These are phyloP conservation scores for Plantago lanceolata DNA, from an alignment of 305 asterid species.

Conservation along the genomic window DNA sequence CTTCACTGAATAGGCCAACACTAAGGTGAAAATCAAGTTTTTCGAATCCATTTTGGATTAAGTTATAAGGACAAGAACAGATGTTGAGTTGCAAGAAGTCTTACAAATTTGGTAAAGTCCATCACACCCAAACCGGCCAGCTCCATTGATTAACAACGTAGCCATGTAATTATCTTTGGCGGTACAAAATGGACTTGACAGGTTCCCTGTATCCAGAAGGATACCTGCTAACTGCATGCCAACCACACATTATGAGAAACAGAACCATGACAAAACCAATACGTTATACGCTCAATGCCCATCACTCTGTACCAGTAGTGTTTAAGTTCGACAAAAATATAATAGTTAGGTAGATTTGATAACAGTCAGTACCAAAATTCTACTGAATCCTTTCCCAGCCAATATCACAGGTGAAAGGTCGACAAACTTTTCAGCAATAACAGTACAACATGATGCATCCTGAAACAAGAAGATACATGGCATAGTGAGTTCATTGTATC, in stretches of 20 bases:
- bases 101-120: conserved; percentile 73
- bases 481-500: background rate
- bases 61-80: background rate
- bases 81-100: conserved; percentile 18
- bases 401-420: conserved; percentile 57
- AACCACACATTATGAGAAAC: conserved; percentile 5
- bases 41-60: conserved; percentile 6
- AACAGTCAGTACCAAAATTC: conserved; percentile 57
- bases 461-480: conserved; percentile 28
- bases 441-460: conserved; percentile 73
- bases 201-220: conserved; percentile 68
- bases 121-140: conserved; percentile 73
- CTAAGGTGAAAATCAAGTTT: background rate
- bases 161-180: conserved; percentile 74
- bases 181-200: conserved; percentile 45
- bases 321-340: conserved; percentile 1
- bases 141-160: conserved; percentile 72
- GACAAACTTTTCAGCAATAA: conserved; percentile 58
- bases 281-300: background rate
- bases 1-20: conserved; percentile 43
- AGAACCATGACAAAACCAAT: background rate
- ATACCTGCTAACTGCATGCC: conserved; percentile 83
- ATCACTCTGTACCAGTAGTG: background rate
- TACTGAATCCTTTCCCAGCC: conserved; percentile 69
- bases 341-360: conserved; percentile 15